phyloP scores from a whole-genome alignment of 768 basidiomycete genomes.

The Daedaleopsis nitida region DNA sequence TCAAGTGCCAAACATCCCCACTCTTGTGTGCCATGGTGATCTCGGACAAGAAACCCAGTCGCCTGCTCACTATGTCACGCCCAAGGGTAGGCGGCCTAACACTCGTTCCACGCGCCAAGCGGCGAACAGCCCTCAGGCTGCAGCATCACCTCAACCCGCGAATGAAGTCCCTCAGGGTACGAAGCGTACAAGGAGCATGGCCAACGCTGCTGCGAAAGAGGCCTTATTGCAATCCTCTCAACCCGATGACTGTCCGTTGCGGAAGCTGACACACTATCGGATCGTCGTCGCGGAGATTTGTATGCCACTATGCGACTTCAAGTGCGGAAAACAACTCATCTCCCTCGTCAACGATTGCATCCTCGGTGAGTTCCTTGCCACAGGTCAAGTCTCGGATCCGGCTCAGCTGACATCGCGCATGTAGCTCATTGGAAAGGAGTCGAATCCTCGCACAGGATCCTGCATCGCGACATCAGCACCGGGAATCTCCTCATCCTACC shows the following conservation, averaged over 20 bases:
- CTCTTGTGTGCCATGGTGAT: neutral
- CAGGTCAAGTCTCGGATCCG: neutral
- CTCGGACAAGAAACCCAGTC: no score
- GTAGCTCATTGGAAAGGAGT: neutral
- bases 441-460: neutral
- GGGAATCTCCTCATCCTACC: conserved; percentile 11
- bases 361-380: neutral
- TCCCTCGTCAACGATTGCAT: conserved; percentile 2
- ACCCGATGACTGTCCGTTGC: neutral
- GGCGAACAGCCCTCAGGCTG: no score
- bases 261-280: conserved; percentile 9
- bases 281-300: conserved; percentile 9
- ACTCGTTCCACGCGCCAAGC: no score
- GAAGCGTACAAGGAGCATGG: no score
- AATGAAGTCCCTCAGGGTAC: no score
- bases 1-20: conserved; percentile 7
- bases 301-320: conserved; percentile 4
- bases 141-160: no score
- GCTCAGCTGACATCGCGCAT: no score
- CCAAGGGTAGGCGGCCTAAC: no score
- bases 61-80: no score
- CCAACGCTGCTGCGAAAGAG: no score
- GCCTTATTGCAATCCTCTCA: neutral
- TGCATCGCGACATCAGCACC: conserved; percentile 10
- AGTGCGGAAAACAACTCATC: conserved; percentile 2